phyloP scores from a whole-genome alignment of 2,329 filamentous ascomycete species.

The Dactylellina leptospora region DNA sequence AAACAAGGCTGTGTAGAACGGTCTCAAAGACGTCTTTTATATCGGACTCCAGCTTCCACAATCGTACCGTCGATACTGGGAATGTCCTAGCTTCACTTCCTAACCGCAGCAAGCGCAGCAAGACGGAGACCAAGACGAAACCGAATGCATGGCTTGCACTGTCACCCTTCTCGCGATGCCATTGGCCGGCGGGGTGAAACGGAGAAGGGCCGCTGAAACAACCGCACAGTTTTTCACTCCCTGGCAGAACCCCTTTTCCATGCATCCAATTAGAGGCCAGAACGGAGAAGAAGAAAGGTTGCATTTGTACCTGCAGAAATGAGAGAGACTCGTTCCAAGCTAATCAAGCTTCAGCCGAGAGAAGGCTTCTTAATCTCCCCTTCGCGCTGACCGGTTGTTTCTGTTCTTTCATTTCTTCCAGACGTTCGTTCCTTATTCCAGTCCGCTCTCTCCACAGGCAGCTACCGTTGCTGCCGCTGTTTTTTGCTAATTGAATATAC shows the following conservation, averaged over 20 bases:
- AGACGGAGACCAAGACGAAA: no score
- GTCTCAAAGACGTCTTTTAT: no score
- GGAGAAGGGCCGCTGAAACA: conserved; percentile 35
- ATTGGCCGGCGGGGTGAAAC: conserved; percentile 46
- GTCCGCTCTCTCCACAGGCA: not conserved
- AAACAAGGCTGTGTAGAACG: no score
- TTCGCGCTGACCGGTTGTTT: no score
- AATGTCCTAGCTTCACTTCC: not conserved
- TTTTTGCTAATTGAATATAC: conserved; percentile 40
- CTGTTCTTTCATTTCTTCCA: conserved; percentile 18
- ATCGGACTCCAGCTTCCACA: conserved; percentile 11
- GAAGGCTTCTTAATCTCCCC: conserved; percentile 25
- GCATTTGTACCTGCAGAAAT: conserved; percentile 20
- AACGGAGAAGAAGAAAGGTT: not conserved
- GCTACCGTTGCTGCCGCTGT: conserved; percentile 8
- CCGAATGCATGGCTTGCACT: no score
- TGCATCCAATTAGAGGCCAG: conserved; percentile 21
- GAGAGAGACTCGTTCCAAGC: conserved; percentile 13
- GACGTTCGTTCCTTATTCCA: conserved; percentile 14
- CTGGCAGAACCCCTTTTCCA: conserved; percentile 25
- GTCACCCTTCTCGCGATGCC: no score
- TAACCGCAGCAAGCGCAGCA: conserved; percentile 45
- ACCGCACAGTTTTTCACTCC: not conserved
- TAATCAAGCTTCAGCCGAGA: conserved; percentile 37
- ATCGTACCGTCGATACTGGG: not conserved